Conservation (phyloP, 169 alveolate species). For the Eimeria acervulina region DNA sequence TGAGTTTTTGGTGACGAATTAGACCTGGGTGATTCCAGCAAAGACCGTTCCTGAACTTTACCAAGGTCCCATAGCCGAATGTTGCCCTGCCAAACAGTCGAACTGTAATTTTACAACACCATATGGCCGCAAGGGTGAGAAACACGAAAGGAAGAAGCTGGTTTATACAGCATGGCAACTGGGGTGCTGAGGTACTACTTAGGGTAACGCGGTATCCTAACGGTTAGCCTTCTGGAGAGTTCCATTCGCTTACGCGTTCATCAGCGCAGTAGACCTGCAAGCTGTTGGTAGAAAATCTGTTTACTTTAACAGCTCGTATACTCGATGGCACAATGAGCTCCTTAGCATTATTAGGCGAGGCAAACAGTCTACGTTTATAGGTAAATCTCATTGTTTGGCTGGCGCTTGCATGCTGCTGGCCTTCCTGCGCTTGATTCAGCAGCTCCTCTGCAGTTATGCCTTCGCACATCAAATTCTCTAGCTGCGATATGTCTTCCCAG, state of each 20-base stretch:
- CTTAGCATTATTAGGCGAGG: neutral
- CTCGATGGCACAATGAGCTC: slow-evolving; percentile 26
- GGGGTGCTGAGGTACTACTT: no score
- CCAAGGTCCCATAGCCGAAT: slow-evolving; percentile 59
- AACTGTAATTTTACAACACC: neutral
- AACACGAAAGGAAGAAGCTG: no score
- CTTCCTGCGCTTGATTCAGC: neutral
- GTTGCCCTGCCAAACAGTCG: slow-evolving; percentile 2
- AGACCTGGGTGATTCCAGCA: neutral
- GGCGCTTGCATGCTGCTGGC: neutral
- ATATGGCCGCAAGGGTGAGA: no score
- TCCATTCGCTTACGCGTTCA: slow-evolving; percentile 16
- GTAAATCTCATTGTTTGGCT: slow-evolving; percentile 42
- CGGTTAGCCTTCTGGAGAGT: neutral
- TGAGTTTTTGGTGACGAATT: neutral
- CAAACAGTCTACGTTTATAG: slow-evolving; percentile 41
- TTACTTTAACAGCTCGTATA: slow-evolving; percentile 26
- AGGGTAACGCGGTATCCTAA: neutral
- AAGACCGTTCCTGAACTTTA: slow-evolving; percentile 45
- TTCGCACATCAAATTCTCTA: slow-evolving; percentile 29
- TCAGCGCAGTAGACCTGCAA: slow-evolving; percentile 70
- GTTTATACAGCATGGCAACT: no score
- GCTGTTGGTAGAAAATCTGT: slow-evolving; percentile 14
- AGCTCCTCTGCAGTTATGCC: slow-evolving; percentile 55
- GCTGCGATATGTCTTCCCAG: slow-evolving; percentile 75